These are phyloP conservation scores for Penicillium mononematosum DNA, from an alignment of 495 filamentous ascomycete genomes.

Conservation along the genomic window DNA sequence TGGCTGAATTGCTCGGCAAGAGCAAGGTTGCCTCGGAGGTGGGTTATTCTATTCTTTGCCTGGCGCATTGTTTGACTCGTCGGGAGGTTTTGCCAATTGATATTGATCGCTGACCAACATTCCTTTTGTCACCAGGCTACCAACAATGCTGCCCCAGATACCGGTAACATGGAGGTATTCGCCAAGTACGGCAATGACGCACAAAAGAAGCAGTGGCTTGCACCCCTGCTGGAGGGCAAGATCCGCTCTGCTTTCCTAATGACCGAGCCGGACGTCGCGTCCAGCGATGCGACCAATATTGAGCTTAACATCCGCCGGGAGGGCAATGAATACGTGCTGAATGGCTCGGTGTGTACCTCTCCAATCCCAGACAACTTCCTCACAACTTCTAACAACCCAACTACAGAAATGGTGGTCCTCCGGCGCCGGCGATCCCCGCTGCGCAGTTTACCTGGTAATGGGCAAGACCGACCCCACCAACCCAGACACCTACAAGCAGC, in stretches of 20 bases:
- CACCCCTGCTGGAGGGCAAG: slow-evolving; percentile 77
- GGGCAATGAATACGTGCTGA: slow-evolving; percentile 80
- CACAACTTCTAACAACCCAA: background rate
- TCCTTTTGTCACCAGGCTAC: slow-evolving; percentile 55
- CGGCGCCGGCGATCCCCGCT: slow-evolving; percentile 86
- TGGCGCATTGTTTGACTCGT: background rate
- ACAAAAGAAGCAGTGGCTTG: slow-evolving; percentile 87
- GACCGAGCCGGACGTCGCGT: slow-evolving; percentile 86
- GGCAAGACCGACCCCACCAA: slow-evolving; percentile 75
- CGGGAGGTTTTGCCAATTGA: background rate
- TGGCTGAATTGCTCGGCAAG: slow-evolving; percentile 87
- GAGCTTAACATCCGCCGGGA: slow-evolving; percentile 75
- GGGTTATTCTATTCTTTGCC: slow-evolving; percentile 5
- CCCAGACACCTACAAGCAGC: slow-evolving; percentile 75
- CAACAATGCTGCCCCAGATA: slow-evolving; percentile 90
- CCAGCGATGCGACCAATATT: slow-evolving; percentile 87
- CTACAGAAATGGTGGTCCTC: slow-evolving; percentile 92
- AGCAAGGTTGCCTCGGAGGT: slow-evolving; percentile 75
- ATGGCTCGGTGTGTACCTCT: slow-evolving; percentile 63
- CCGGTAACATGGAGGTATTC: slow-evolving; percentile 93
- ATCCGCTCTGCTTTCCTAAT: slow-evolving; percentile 91
- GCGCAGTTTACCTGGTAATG: slow-evolving; percentile 89
- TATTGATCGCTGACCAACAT: slow-evolving; percentile 2
- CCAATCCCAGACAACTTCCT: background rate
- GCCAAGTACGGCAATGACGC: slow-evolving; percentile 88